These are phyloP conservation scores for Aciculoconidium aculeatum DNA, from an alignment of 805 yeast genomes.

Conservation along the genomic window DNA sequence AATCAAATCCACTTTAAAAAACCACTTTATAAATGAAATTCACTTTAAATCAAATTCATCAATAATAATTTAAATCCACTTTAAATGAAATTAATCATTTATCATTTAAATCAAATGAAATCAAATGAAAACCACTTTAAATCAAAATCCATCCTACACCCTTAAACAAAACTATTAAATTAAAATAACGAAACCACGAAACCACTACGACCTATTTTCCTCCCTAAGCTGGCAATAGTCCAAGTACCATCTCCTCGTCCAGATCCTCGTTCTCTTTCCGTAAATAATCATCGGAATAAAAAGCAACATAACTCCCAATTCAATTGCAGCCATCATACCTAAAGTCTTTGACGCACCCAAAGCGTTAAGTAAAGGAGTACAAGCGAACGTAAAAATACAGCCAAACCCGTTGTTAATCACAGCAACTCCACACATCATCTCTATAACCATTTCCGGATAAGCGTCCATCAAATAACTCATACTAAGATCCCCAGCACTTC, in stretches of 20 bases:
- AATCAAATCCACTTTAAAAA: no score
- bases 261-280: conserved; percentile 54
- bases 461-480: conserved; percentile 63
- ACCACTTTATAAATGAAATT: no score
- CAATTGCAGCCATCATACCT: conserved; percentile 55
- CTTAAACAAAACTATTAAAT: no score
- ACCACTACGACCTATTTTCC: no score
- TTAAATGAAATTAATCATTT: no score
- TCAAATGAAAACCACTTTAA: no score
- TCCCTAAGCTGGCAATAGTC: conserved; percentile 46
- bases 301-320: conserved; percentile 50
- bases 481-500: conserved; percentile 66
- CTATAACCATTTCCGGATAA: conserved; percentile 64
- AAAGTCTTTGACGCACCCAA: conserved; percentile 55
- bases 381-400: conserved; percentile 60
- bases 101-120: no score
- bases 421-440: conserved; percentile 66
- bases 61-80: no score
- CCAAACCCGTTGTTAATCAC: conserved; percentile 61
- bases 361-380: conserved; percentile 54
- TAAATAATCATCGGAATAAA: conserved; percentile 53
- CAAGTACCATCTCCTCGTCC: conserved; percentile 54
- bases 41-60: no score
- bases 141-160: no score
- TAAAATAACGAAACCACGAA: no score